Evolutionary conservation across 75 land plant species (phyloP).

Genomic region (Adiantum capillusveneris): DNA sequence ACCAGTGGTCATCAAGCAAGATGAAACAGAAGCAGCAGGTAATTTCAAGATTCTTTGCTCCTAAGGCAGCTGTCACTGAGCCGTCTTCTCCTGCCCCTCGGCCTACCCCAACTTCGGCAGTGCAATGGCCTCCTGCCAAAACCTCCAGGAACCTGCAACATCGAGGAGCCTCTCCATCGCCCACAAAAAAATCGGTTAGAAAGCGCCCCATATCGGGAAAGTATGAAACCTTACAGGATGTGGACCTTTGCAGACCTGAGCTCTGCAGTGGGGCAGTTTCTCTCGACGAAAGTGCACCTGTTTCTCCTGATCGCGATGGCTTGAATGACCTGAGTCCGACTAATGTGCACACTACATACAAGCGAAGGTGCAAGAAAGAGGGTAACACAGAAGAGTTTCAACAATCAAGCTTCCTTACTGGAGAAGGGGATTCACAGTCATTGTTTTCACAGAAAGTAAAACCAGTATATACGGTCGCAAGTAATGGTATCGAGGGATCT

Average conservation of each 20-base stretch:
- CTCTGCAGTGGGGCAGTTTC: neutral
- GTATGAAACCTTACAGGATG: neutral
- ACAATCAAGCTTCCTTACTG: too few species aligned
- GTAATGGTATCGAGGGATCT: too few species aligned
- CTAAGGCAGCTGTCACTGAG: conserved; percentile 19
- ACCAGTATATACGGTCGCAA: too few species aligned
- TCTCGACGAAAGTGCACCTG: conserved; percentile 1
- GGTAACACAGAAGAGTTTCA: too few species aligned
- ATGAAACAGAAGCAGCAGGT: conserved; percentile 54
- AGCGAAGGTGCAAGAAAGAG: too few species aligned
- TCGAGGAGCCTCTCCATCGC: conserved; percentile 8
- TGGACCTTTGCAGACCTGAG: neutral
- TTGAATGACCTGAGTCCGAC: too few species aligned
- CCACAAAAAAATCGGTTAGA: conserved; percentile 4
- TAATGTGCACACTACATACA: too few species aligned
- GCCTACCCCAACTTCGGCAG: conserved; percentile 6
- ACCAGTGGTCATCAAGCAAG: too few species aligned
- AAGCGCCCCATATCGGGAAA: neutral
- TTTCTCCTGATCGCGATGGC: conserved; percentile 2
- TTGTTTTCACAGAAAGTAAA: too few species aligned
- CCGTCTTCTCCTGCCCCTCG: conserved; percentile 3
- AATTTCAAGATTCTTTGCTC: conserved; percentile 88
- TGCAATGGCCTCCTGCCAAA: conserved; percentile 4
- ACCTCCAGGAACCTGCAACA: conserved; percentile 31
- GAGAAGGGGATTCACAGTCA: too few species aligned